Percentiles rank a stretch among this genome's conserved stretches.
These are phyloP conservation scores for Zhuliangozyma parablackwelliae DNA, from an alignment of 1,139 yeast species.

Conservation along the genomic window DNA sequence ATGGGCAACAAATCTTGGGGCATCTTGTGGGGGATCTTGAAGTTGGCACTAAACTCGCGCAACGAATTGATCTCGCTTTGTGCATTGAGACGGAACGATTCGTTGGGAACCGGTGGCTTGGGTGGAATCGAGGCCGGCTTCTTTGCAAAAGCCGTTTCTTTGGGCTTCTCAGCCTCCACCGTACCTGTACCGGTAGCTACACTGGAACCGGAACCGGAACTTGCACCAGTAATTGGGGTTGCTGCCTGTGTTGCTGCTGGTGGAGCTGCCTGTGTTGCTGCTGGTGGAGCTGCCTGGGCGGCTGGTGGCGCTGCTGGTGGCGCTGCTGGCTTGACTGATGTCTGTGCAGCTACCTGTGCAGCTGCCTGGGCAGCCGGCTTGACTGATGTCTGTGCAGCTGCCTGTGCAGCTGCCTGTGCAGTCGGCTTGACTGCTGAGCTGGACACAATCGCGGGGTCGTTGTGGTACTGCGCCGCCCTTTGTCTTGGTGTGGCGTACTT, in stretches of 20 bases:
- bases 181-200: not conserved
- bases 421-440: conserved; percentile 37
- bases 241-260: no score
- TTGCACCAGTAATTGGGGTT: no score
- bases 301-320: not conserved
- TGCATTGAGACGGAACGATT: conserved; percentile 47
- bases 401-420: no score
- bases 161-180: conserved; percentile 3
- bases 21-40: conserved; percentile 69
- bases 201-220: not conserved
- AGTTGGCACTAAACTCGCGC: conserved; percentile 76
- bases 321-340: conserved; percentile 3
- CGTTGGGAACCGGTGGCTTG: conserved; percentile 30
- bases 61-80: conserved; percentile 75
- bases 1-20: conserved; percentile 78
- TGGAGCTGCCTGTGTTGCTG: no score
- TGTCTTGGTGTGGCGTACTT: conserved; percentile 63
- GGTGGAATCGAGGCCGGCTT: conserved; percentile 32
- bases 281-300: not conserved
- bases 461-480: conserved; percentile 58
- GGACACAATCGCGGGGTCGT: conserved; percentile 77
- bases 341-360: no score
- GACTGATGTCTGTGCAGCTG: no score
- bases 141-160: not conserved
- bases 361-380: no score